Conservation (phyloP, 768 basidiomycete genomes). For the Leccinum subtestaceum region DNA sequence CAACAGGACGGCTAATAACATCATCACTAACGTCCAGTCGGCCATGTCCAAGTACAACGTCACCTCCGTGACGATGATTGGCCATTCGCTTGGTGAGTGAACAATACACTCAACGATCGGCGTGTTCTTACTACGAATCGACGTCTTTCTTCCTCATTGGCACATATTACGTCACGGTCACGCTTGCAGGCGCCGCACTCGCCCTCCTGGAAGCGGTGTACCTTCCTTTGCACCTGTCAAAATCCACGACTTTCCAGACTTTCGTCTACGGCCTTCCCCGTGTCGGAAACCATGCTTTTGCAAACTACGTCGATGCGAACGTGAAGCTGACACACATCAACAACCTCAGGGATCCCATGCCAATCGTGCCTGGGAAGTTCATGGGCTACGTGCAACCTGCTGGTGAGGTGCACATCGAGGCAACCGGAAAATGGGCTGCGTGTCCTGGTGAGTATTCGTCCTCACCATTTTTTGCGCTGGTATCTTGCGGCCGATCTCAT, state of each 20-base stretch:
- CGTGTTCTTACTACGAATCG: not conserved
- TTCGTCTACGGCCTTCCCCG: constrained; percentile 36
- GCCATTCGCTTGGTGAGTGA: constrained; percentile 40
- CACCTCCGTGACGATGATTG: constrained; percentile 41
- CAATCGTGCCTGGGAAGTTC: constrained; percentile 32
- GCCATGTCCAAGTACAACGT: constrained; percentile 35
- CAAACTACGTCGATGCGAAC: constrained; percentile 49
- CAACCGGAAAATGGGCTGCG: constrained; percentile 44
- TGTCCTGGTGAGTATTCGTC: constrained; percentile 42
- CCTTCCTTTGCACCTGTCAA: constrained; percentile 34
- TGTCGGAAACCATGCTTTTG: constrained; percentile 57
- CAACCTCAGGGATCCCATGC: constrained; percentile 43
- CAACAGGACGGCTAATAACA: constrained; percentile 37
- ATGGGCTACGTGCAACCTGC: constrained; percentile 39
- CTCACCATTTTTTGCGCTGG: not conserved
- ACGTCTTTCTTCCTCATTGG: not conserved
- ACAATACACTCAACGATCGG: not conserved
- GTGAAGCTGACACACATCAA: constrained; percentile 48
- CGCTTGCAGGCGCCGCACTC: constrained; percentile 30
- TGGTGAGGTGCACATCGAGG: constrained; percentile 43
- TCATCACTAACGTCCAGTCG: constrained; percentile 41
- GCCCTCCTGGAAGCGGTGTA: constrained; percentile 36
- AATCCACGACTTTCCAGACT: constrained; percentile 26
- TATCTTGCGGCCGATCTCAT: not conserved
- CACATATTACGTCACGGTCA: not conserved